A percentile compares a stretch with the other conserved stretches of the same genome.
Conservation (phyloP, 2,329 filamentous ascomycete genomes). For the Aspergillus neotritici region DNA sequence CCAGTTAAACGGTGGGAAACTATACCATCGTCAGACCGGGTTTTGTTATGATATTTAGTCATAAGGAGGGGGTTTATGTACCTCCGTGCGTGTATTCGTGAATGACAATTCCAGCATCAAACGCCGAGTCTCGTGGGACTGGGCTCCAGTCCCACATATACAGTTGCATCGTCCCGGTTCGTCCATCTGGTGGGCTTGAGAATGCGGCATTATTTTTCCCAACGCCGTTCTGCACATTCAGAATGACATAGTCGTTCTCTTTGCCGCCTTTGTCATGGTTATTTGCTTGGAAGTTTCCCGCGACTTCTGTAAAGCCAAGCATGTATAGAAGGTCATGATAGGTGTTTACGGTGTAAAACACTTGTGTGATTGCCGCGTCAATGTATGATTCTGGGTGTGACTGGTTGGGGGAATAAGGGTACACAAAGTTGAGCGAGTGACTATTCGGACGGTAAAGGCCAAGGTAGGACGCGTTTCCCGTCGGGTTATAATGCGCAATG, state of each 20-base stretch:
- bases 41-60: too few species aligned
- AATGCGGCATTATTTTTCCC: constrained; percentile 14
- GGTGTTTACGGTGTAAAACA: constrained; percentile 16
- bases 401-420: constrained; percentile 5
- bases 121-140: constrained; percentile 6
- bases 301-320: constrained; percentile 10
- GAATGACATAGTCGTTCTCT: constrained; percentile 12
- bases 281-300: constrained; percentile 14
- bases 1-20: constrained; percentile 14
- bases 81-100: constrained; percentile 16
- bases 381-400: constrained; percentile 9
- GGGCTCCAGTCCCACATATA: constrained; percentile 9
- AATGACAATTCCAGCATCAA: constrained; percentile 13
- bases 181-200: constrained; percentile 11
- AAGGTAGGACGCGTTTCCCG: constrained; percentile 3
- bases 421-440: constrained; percentile 6
- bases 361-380: constrained; percentile 13
- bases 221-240: constrained; percentile 14
- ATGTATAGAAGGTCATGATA: constrained; percentile 15
- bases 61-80: background rate
- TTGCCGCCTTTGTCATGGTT: constrained; percentile 8
- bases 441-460: constrained; percentile 9
- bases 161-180: constrained; percentile 14
- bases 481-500: constrained; percentile 12
- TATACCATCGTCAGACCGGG: background rate